Evolutionary conservation across 345 rosid genomes (phyloP).

Genomic region (Citropsis articulata): DNA sequence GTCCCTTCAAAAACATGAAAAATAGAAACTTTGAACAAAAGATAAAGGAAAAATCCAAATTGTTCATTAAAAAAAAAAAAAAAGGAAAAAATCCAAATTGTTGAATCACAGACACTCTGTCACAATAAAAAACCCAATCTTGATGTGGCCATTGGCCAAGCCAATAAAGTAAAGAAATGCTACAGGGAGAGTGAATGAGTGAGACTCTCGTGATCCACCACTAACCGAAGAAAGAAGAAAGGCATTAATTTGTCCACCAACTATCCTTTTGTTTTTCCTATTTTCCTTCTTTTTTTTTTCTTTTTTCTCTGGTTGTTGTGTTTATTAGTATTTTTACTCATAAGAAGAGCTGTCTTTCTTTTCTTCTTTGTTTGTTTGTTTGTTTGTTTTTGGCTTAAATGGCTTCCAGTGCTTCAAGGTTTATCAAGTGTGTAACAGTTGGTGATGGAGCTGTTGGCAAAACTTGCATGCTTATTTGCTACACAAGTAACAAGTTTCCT

Average conservation of each 20-base stretch:
- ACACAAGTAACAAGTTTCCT: constrained; percentile 82
- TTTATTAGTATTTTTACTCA: background rate
- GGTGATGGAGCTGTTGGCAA: constrained; percentile 91
- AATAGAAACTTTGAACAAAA: background rate
- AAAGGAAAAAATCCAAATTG: background rate
- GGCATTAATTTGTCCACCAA: constrained; percentile 32
- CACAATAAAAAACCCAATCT: background rate
- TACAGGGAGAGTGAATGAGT: constrained; percentile 24
- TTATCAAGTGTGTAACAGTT: constrained; percentile 82
- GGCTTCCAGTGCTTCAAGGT: constrained; percentile 71
- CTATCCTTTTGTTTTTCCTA: background rate
- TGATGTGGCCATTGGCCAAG: constrained; percentile 1
- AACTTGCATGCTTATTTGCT: constrained; percentile 87
- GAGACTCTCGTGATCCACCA: constrained; percentile 69
- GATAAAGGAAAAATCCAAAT: background rate
- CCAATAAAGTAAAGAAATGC: constrained; percentile 7
- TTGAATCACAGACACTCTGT: background rate
- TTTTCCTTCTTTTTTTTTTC: background rate
- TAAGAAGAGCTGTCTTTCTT: background rate
- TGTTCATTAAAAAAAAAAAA: too few relatives aligned
- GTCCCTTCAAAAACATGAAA: background rate
- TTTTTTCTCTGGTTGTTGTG: background rate
- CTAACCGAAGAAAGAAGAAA: constrained; percentile 17
- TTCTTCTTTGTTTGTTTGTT: constrained; percentile 8
- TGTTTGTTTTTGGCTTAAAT: constrained; percentile 29